phyloP scores from a whole-genome alignment of 345 rosid species.

The Salix suchowensis region DNA sequence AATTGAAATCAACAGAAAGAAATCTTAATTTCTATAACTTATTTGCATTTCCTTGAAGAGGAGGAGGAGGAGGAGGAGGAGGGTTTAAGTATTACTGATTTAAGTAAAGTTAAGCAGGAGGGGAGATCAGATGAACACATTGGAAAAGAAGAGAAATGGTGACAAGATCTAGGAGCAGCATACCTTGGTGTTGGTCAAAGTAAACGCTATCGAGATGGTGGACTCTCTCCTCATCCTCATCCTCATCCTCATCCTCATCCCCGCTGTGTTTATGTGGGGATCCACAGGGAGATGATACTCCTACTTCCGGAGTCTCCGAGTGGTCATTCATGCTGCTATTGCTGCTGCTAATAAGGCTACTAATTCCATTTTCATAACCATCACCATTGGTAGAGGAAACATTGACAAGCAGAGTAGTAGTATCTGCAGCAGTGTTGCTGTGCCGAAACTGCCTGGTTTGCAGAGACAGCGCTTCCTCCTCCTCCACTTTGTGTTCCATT shows the following conservation, averaged over 20 bases:
- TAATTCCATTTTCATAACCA: not conserved
- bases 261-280: not conserved
- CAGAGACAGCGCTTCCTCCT: slow-evolving; percentile 3
- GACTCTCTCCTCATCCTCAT: not conserved
- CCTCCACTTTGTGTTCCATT: not conserved
- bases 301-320: not conserved
- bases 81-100: not conserved
- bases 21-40: too few species aligned
- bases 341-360: not conserved
- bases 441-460: slow-evolving; percentile 6
- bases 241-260: not conserved
- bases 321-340: not conserved
- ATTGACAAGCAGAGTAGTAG: not conserved
- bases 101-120: not conserved
- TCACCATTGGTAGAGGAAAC: not conserved
- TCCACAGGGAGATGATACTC: not conserved
- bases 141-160: not conserved
- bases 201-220: slow-evolving; percentile 13
- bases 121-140: not conserved
- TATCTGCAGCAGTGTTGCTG: not conserved
- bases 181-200: slow-evolving; percentile 33
- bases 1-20: not conserved
- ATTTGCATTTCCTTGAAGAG: not conserved
- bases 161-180: not conserved
- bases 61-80: not conserved